Base-by-base conservation (phyloP, 2,329 filamentous ascomycete species). In the Aspergillus aculeatus region DNA sequence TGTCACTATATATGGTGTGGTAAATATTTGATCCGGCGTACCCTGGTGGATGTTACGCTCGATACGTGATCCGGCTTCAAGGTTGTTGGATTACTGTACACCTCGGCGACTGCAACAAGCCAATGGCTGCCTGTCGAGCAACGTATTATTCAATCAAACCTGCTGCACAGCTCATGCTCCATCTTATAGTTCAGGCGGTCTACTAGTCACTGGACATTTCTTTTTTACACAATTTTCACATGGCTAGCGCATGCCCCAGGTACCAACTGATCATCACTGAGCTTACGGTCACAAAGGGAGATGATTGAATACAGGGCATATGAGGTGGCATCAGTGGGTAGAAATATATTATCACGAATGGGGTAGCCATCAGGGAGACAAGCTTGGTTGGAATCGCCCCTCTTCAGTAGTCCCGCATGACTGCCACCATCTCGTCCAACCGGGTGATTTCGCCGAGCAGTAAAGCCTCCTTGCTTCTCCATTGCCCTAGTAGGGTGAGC, bases 381-480 rank as follows among this genome's bases (percentile, higher is more conserved):
- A 57, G 47, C 11, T 47, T n/a, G 35, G 19, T 44, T 12, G 19
- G 19, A 31, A 50, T 29, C 53, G 21, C 21, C 14, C 14, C 16
- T 44, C 16, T 3, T 81, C 73, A 92, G 68, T 85, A 93, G 73
- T 99, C 95, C 63, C 90, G 83, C 66, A 98, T 83, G 12, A 95
- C 84, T 26, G 89, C 89, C 50, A 98, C 88, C 66, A 96, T 81
- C 55, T 95, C 89, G 77, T 99, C 95, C 66, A 96, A 81, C 62
- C 91, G 84, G 73, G 85, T 85, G 11, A 97, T 82, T 76, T 97
- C 92, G 1, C 87, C 86, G 38, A 96, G 79, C 44, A 99, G 80
- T 78, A 89, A 89, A 69, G 89, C 86, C 66, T 89, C 85, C 59
- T 81, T 80, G 52, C 83, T 80, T 56, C 79, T 81, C 84, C 85